Evolutionary conservation across 441 rosid species (phyloP).

Genomic region (Bocquillonia castaneifolia): DNA sequence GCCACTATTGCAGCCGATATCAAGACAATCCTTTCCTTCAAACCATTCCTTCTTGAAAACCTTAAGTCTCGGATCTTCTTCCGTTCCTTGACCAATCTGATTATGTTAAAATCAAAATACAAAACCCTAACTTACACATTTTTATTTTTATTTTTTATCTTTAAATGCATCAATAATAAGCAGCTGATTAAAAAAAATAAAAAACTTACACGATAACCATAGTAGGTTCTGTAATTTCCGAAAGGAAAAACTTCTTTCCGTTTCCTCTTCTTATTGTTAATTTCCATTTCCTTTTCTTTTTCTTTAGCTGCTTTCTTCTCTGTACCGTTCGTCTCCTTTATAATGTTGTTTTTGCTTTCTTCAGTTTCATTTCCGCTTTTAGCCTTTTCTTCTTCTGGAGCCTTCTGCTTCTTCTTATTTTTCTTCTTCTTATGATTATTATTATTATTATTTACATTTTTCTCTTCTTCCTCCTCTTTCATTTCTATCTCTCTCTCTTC

Average conservation of each 20-base stretch:
- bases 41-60: conserved; percentile 79
- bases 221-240: conserved; percentile 81
- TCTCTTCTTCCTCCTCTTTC: neutral
- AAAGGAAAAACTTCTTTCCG: conserved; percentile 52
- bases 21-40: conserved; percentile 70
- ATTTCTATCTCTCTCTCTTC: neutral
- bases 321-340: conserved; percentile 18
- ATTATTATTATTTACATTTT: neutral
- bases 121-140: neutral
- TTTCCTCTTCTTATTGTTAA: conserved; percentile 42
- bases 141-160: neutral
- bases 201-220: conserved; percentile 66
- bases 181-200: neutral
- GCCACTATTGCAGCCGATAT: conserved; percentile 90
- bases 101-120: neutral
- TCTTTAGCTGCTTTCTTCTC: neutral
- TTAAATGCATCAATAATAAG: neutral
- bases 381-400: neutral
- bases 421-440: conserved; percentile 4
- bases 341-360: conserved; percentile 8
- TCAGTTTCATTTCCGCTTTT: conserved; percentile 12
- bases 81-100: conserved; percentile 60
- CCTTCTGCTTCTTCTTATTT: conserved; percentile 15
- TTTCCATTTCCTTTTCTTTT: neutral
- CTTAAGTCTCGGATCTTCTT: conserved; percentile 82